These are phyloP conservation scores for Acer yangbiense DNA, from an alignment of 345 rosid genomes.

Conservation along the genomic window DNA sequence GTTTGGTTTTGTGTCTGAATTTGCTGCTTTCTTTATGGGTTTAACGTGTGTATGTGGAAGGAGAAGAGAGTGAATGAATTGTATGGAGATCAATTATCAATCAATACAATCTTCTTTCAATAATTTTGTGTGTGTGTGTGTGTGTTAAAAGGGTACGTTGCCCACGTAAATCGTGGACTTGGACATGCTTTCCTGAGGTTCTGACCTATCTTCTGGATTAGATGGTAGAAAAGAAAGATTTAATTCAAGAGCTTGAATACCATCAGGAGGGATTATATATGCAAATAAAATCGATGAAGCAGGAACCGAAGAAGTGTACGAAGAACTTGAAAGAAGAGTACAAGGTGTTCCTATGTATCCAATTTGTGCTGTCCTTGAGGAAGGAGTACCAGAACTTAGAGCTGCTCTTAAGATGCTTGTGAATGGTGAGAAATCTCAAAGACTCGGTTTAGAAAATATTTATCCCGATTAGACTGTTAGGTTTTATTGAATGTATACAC, in stretches of 20 bases:
- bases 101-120: not conserved
- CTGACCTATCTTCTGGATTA: constrained; percentile 73
- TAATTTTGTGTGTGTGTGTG: not conserved
- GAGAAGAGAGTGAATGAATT: not conserved
- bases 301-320: constrained; percentile 59
- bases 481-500: too few species aligned
- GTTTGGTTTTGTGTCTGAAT: not conserved
- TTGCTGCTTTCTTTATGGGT: constrained; percentile 9
- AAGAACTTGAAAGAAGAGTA: constrained; percentile 69
- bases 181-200: constrained; percentile 90
- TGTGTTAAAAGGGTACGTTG: too few species aligned
- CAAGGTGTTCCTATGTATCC: constrained; percentile 63
- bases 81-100: not conserved
- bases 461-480: constrained; percentile 34
- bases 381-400: constrained; percentile 79
- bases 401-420: constrained; percentile 75
- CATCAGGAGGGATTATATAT: constrained; percentile 70
- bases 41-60: not conserved
- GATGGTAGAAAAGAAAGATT: constrained; percentile 70
- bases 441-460: constrained; percentile 52
- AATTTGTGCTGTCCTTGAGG: constrained; percentile 80
- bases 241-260: constrained; percentile 76
- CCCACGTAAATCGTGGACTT: constrained; percentile 79
- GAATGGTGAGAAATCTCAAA: constrained; percentile 38
- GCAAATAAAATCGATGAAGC: constrained; percentile 81